These are phyloP conservation scores for Leishmania tarentolae DNA, from an alignment of 208 protist species.

Conservation along the genomic window DNA sequence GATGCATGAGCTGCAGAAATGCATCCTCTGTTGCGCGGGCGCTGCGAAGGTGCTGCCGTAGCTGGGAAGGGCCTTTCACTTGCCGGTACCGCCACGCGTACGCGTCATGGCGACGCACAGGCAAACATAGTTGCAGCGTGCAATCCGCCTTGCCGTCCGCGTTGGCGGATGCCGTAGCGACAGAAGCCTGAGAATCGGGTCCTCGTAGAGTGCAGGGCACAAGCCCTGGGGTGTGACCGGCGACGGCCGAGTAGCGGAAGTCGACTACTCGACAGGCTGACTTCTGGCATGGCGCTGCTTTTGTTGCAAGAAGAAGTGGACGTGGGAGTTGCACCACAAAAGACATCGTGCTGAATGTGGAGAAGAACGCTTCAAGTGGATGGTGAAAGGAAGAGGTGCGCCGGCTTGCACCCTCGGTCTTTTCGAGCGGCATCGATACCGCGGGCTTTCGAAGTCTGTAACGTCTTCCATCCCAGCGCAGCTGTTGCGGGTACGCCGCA, in stretches of 20 bases:
- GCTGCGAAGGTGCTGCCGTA: constrained; percentile 44
- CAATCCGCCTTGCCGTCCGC: background rate
- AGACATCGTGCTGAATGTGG: constrained; percentile 14
- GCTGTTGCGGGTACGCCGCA: constrained; percentile 27
- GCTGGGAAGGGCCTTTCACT: constrained; percentile 37
- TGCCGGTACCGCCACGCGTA: constrained; percentile 30
- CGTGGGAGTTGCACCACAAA: constrained; percentile 21
- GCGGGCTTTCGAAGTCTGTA: constrained; percentile 25
- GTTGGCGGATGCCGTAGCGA: background rate
- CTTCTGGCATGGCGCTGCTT: background rate
- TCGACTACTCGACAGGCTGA: background rate
- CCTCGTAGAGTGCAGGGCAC: background rate
- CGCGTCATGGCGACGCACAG: constrained; percentile 10
- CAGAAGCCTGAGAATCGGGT: background rate
- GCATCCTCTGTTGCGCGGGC: constrained; percentile 47
- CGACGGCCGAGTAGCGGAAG: constrained; percentile 8
- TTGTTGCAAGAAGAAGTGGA: constrained; percentile 6
- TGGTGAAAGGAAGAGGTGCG: constrained; percentile 26
- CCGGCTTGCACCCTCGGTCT: background rate
- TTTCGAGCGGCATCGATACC: background rate
- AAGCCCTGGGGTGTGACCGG: constrained; percentile 12
- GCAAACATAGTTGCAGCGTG: constrained; percentile 9
- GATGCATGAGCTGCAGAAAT: constrained; percentile 37
- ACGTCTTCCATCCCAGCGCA: constrained; percentile 36
- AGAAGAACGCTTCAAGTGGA: constrained; percentile 52